phyloP scores from a whole-genome alignment of 1,284 basidiomycete genomes.

The Sparassis latifolia region DNA sequence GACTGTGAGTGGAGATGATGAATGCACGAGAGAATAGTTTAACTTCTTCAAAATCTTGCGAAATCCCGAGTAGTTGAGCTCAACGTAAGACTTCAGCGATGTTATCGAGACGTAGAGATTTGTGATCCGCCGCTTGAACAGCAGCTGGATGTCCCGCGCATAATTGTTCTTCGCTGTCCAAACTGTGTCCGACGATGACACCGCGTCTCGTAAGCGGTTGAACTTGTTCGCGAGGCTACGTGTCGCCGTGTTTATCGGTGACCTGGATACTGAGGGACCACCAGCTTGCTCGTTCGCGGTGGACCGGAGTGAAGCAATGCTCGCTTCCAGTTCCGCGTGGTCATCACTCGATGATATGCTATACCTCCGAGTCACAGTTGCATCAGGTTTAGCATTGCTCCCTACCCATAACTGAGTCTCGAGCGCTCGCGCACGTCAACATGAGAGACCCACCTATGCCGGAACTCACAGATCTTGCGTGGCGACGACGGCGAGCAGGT shows the following conservation, averaged over 20 bases:
- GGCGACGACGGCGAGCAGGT: conserved; percentile 25
- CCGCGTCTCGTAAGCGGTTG: conserved; percentile 43
- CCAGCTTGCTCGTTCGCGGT: conserved; percentile 3
- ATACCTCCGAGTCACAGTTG: conserved; percentile 29
- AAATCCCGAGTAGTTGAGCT: conserved; percentile 92
- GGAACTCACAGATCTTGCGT: conserved; percentile 29
- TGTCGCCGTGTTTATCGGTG: conserved; percentile 29
- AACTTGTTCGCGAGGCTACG: conserved; percentile 41
- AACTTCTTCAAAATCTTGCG: conserved; percentile 94
- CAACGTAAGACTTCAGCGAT: conserved; percentile 88
- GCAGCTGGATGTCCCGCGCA: conserved; percentile 82
- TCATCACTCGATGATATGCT: conserved; percentile 50
- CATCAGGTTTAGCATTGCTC: conserved; percentile 14
- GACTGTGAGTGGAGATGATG: conserved; percentile 6
- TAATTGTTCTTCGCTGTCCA: conserved; percentile 85
- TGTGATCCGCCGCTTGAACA: conserved; percentile 90
- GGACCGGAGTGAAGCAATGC: conserved; percentile 29
- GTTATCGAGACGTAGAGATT: conserved; percentile 80
- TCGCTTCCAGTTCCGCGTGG: conserved; percentile 38
- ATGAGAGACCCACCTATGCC: conserved; percentile 19
- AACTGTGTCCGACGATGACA: conserved; percentile 48
- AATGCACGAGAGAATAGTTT: conserved; percentile 28
- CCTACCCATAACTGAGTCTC: conserved; percentile 4
- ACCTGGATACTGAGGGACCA: conserved; percentile 5
- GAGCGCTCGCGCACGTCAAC: conserved; percentile 5